Evolutionary conservation across 345 rosid genomes (phyloP), one percentile per base, ranked within the genome.

Genomic region (Eutrema heterophyllum): DNA sequence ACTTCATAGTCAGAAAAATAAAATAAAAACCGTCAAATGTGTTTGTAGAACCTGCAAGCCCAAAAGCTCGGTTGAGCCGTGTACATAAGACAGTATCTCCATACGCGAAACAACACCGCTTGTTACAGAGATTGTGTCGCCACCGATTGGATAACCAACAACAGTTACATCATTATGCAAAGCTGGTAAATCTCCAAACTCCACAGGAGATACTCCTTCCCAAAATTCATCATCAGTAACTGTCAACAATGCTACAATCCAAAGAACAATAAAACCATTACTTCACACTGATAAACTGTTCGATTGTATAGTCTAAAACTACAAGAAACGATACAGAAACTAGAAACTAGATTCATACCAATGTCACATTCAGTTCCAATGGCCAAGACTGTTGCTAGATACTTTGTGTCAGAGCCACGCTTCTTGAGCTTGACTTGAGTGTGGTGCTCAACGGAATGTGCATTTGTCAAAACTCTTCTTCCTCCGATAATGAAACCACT

Each of bases 151-250:
- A 55, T 93, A 93, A 52, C 98, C 98, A 27, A 93, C 98, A 71
- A 93, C 98, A 61, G 97, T 93, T 5, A 93, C 98, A 75, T 94
- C 98, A 77, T 93, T 96, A 79, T 93, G 98, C 70, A 93, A 89
- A 3, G 97, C 94, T 59, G 98, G 98, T 74, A 93, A 83, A 59
- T 87, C 87, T 13, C 98, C 97, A 79, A 93, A 93, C 81, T 91
- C 96, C 35, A 93, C 84, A 27, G 98, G 96, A 4, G 86, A 73
- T 14, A 87, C 83, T 66, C 93, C 98, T 84, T 86, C 94, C 97
- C 97, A 93, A 65, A 93, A 93, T 80, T 93, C 98, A 79, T 89
- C 96, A 81, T 83, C 86, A n/a, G 59, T 83, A 43, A 85, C 95
- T 0, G 93, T 83, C 70, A 92, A 83, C 84, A 92, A 66, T 30